Conservation (phyloP, 768 basidiomycete genomes). For the Tubosaeta sp. region DNA sequence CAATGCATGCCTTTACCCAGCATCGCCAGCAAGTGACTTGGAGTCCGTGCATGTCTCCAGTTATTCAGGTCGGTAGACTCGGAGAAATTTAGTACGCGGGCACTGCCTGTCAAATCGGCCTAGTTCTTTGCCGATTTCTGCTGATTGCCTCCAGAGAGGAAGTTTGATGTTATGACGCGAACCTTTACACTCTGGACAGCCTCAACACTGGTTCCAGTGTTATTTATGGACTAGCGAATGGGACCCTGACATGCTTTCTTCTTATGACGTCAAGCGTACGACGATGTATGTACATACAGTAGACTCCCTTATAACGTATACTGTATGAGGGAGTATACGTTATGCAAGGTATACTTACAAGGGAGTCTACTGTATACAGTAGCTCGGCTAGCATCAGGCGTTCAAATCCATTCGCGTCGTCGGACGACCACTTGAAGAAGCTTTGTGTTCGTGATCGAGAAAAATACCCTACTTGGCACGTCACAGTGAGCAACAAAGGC, state of each 20-base stretch:
- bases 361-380: no score
- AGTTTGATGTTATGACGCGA: slow-evolving; percentile 16
- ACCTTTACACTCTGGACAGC: neutral
- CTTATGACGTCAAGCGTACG: neutral
- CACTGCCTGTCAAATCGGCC: neutral
- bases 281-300: no score
- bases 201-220: slow-evolving; percentile 1
- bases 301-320: no score
- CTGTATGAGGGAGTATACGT: no score
- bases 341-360: no score
- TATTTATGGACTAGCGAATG: slow-evolving; percentile 4
- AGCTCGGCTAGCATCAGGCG: no score
- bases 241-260: slow-evolving; percentile 3
- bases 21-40: slow-evolving; percentile 3
- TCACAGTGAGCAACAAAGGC: no score
- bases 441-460: no score
- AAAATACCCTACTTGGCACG: no score
- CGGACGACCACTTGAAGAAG: no score
- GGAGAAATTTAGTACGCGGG: slow-evolving; percentile 9
- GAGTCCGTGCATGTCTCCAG: slow-evolving; percentile 11
- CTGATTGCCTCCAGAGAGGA: slow-evolving; percentile 11
- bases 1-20: no score
- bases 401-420: no score
- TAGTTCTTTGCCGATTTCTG: slow-evolving; percentile 16
- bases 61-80: slow-evolving; percentile 1